phyloP scores from a whole-genome alignment of 78 protist genomes.

The Bodo saltans region DNA sequence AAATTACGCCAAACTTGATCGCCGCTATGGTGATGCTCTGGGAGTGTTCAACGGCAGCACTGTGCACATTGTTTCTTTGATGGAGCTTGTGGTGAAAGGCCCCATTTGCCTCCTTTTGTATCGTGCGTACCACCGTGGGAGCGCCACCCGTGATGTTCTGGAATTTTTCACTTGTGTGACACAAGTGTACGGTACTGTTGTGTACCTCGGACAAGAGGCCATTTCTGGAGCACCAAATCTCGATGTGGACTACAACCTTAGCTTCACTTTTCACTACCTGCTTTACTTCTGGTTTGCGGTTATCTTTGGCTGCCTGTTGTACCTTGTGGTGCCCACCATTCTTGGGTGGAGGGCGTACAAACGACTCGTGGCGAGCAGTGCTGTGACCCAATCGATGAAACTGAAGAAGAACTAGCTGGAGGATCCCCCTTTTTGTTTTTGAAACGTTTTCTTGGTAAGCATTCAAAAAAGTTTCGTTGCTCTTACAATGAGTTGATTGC shows the following conservation, averaged over 20 bases:
- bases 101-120: neutral
- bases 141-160: neutral
- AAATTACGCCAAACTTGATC: neutral
- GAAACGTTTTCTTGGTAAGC: too few relatives aligned
- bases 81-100: neutral
- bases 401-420: too few relatives aligned
- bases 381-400: too few relatives aligned
- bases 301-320: neutral
- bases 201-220: neutral
- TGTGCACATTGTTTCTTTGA: neutral
- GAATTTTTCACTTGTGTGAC: neutral
- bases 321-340: constrained; percentile 2
- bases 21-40: neutral
- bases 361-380: too few relatives aligned
- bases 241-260: neutral
- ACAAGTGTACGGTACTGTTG: neutral
- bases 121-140: neutral
- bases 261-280: neutral
- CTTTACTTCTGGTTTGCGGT: constrained; percentile 33
- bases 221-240: neutral
- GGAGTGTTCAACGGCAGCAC: neutral
- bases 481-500: too few relatives aligned
- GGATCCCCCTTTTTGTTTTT: too few relatives aligned
- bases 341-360: too few relatives aligned
- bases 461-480: too few relatives aligned